These are phyloP conservation scores for Didymella exigua DNA, from an alignment of 2,329 filamentous ascomycete species.

Conservation along the genomic window DNA sequence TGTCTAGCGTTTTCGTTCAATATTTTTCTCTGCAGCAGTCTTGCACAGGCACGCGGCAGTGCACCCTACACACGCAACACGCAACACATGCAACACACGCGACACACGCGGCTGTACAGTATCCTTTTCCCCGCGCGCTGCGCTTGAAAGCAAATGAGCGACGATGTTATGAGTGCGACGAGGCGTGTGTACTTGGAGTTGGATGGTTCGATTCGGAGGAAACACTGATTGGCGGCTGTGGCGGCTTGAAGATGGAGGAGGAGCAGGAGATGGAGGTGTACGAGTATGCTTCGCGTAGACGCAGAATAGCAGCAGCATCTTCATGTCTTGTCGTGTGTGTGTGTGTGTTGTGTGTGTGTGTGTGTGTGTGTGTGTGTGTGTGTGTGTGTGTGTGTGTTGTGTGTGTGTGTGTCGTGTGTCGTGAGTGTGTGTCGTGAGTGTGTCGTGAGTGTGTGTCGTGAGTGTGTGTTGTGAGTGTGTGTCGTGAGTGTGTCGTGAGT, in stretches of 20 bases:
- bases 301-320: conserved; percentile 1
- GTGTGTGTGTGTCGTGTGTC: too few species aligned
- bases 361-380: neutral
- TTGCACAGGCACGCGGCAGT: neutral
- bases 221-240: neutral
- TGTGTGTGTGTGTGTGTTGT: neutral
- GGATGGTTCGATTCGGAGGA: conserved; percentile 19
- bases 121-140: conserved; percentile 18
- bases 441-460: neutral
- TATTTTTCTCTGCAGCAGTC: neutral
- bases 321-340: neutral
- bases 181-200: conserved; percentile 29
- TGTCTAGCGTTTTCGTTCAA: conserved; percentile 1
- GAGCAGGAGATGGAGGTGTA: neutral
- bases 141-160: conserved; percentile 6
- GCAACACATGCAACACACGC: too few species aligned
- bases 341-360: neutral
- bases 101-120: conserved; percentile 31
- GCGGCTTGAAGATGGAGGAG: neutral
- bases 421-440: too few species aligned
- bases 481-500: neutral
- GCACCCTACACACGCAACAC: neutral
- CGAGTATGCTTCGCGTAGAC: conserved; percentile 3
- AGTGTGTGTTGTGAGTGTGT: too few species aligned
- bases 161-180: conserved; percentile 26